Percentiles rank a stretch among this genome's conserved stretches.
These are phyloP conservation scores for Colletotrichum neosansevieriae DNA, from an alignment of 2,329 filamentous ascomycete genomes.

Conservation along the genomic window DNA sequence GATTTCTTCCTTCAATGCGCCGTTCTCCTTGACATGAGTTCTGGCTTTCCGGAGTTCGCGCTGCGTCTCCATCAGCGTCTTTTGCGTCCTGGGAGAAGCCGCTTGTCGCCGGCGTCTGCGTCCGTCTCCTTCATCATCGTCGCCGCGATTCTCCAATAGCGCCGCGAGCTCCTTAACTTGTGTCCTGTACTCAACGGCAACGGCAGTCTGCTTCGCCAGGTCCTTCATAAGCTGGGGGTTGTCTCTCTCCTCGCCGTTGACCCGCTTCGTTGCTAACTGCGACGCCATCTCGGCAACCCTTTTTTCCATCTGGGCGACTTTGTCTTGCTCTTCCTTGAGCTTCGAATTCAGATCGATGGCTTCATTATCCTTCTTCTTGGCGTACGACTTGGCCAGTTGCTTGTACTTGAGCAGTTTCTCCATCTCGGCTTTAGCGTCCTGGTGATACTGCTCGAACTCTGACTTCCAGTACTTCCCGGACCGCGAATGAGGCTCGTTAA, in stretches of 20 bases:
- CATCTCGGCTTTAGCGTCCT: conserved; percentile 79
- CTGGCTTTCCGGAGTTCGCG: conserved; percentile 67
- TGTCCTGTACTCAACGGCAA: conserved; percentile 68
- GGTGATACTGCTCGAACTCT: conserved; percentile 79
- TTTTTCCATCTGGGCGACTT: conserved; percentile 73
- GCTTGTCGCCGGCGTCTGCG: conserved; percentile 52
- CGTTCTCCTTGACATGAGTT: conserved; percentile 65
- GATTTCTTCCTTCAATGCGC: conserved; percentile 65
- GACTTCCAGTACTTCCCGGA: conserved; percentile 86
- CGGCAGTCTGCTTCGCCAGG: conserved; percentile 67
- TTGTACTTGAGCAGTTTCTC: conserved; percentile 84
- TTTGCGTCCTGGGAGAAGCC: conserved; percentile 63
- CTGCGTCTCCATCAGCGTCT: conserved; percentile 64
- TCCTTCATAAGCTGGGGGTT: conserved; percentile 64
- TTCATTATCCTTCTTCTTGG: conserved; percentile 81
- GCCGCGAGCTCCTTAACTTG: conserved; percentile 70
- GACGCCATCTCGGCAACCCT: conserved; percentile 71
- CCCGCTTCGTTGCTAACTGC: conserved; percentile 59
- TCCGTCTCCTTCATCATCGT: conserved; percentile 49
- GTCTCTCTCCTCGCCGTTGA: conserved; percentile 56
- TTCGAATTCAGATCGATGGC: conserved; percentile 74
- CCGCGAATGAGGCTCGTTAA: conserved; percentile 79
- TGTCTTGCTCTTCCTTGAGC: conserved; percentile 76
- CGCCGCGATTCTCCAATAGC: conserved; percentile 56
- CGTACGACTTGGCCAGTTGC: conserved; percentile 82